Evolutionary conservation across 805 yeast species (phyloP).

Genomic region (Lipomyces orientalis): DNA sequence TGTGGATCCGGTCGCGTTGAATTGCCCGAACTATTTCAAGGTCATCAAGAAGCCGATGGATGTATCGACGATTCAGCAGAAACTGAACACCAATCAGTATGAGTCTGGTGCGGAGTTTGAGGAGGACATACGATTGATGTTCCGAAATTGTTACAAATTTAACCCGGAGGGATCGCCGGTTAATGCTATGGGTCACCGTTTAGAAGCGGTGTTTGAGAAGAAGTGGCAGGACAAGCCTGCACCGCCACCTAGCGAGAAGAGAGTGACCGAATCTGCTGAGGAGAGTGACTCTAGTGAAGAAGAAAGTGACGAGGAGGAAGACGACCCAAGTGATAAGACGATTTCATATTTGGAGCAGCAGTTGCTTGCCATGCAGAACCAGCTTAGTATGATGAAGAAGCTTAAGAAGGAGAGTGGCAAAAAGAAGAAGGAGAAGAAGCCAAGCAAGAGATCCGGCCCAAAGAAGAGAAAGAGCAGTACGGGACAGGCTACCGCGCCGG

Average conservation of each 20-base stretch:
- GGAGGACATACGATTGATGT: conserved; percentile 78
- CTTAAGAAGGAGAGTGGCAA: conserved; percentile 68
- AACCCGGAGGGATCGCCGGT: conserved; percentile 98
- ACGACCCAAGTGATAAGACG: conserved; percentile 82
- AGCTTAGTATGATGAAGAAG: conserved; percentile 79
- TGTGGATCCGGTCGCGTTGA: conserved; percentile 92
- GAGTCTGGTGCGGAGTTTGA: conserved; percentile 89
- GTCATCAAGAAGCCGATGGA: conserved; percentile 95
- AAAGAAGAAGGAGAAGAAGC: conserved; percentile 58
- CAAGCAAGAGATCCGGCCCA: conserved; percentile 48
- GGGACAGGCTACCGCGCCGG: conserved; percentile 42
- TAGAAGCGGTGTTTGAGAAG: conserved; percentile 84
- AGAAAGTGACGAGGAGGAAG: conserved; percentile 64
- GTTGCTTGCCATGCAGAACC: conserved; percentile 80
- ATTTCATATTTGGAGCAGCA: conserved; percentile 88
- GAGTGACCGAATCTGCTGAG: conserved; percentile 40
- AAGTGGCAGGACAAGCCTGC: conserved; percentile 85
- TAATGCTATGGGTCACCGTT: conserved; percentile 89
- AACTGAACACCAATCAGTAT: conserved; percentile 83
- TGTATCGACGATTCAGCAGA: conserved; percentile 79
- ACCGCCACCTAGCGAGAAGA: conserved; percentile 62
- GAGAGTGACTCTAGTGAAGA: conserved; percentile 51
- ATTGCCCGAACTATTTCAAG: conserved; percentile 88
- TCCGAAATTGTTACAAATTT: conserved; percentile 86
- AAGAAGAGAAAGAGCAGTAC: conserved; percentile 24